Base-by-base conservation (phyloP, 2,329 filamentous ascomycete genomes). In the Fusarium palustre region DNA sequence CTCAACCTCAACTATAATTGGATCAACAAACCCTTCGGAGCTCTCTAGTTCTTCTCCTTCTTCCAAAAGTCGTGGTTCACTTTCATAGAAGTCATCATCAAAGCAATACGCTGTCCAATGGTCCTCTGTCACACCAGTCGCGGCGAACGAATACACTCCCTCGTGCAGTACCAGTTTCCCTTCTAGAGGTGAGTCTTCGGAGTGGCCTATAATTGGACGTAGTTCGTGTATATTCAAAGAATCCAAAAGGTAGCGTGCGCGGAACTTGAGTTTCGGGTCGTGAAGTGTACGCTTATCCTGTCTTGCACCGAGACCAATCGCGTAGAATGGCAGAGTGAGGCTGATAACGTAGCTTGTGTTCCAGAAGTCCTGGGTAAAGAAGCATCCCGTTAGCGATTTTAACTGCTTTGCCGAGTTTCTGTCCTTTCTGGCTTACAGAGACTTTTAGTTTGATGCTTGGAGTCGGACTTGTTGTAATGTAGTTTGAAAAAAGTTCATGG, bases 401-500 rank as follows among this genome's bases (percentile, higher is more conserved):
- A 22, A 16, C 7, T 16, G 16, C 7, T 7, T 5, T 34, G 7
- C 9, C 2, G 7, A 15, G 5, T 18, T 9, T 34, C 5, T 65
- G 31, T 16, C 64, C 50, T 25, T 59, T 30, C 0, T 55, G 18
- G 20, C 52, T 64, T 8, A 55, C 45, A 4, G 57, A 11, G 36
- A 59, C 4, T 43, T 25, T 13, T n/a, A 39, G 3, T 57, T 30
- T 12, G 8, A 71, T 61, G 2, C 33, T 46, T 2, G 68, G 50
- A 5, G 2, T 20, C 4, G 66, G 70, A 4, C 16, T 42, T 5
- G 16, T 34, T 7, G 39, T 64, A 3, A 72, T 46, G 6, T 72
- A 71, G 12, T 48, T 55, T 1, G 34, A 38, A 13, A 72, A 30
- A 10, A 72, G 48, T 1, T 62, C 57, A 5, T 58, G 45, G 11